Evolutionary conservation across 805 yeast genomes (phyloP), one percentile per base, ranked within the genome.

Genomic region (Kregervanrija pseudodelftensis): DNA sequence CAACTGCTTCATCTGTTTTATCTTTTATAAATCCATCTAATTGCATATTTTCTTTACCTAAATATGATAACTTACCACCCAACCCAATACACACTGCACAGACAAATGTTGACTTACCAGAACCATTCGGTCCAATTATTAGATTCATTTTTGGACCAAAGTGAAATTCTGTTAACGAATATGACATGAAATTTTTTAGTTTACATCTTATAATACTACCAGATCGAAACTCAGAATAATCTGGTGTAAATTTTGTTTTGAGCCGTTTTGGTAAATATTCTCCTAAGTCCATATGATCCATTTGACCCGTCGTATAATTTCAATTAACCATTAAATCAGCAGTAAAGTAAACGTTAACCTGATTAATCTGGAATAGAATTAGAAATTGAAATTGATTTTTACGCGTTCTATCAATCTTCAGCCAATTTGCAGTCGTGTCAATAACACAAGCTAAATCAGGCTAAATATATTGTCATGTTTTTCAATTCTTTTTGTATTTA

Each of bases 71-170:
- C 56, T 76, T 79, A 1, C 97, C 98, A 1, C 83, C 91, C 13
- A 93, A 66, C 0, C 96, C 95, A 32, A 93, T 69, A 58, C 95
- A 91, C 1, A 91, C 77, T 0, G 96, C 98, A 48, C 96, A 86
- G 4, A 93, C 90, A 55, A 93, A 77, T 0, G 98, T 88, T 34
- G 93, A 82, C 57, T 93, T 93, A 7, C 99, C 99, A 0, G 95
- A 78, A 33, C 99, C 99, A 60, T 93, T 93, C 11, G 97, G 97
- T 0, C 97, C 99, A 43, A 93, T 83, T 46, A 93, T 85, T 82
- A 93, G 79, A 59, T 93, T 93, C 58, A 93, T 70, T 2, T 82
- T 71, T 0, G 97, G 96, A 0, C 91, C 84, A 45, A 91, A 73
- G 35, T 72, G 70, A 62, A 87, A 88, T 61, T 82, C 89, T 0